Conservation (phyloP, 441 rosid species). For the Populus tomentosa region DNA sequence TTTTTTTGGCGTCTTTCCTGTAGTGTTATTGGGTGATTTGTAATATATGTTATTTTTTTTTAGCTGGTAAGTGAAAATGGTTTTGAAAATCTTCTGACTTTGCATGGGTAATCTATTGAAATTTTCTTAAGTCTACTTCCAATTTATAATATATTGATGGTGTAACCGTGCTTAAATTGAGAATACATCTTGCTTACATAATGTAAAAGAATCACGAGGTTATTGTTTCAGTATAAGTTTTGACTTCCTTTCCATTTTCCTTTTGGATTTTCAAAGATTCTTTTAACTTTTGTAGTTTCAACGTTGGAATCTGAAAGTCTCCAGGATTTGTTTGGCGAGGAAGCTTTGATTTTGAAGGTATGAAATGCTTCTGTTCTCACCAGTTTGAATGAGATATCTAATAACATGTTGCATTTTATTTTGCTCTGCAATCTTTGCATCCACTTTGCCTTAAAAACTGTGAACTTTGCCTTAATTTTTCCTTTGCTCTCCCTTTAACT, state of each 20-base stretch:
- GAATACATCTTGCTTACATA: background rate
- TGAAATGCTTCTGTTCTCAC: background rate
- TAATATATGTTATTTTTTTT: background rate
- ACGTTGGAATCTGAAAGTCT: slow-evolving; percentile 49
- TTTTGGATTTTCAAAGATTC: slow-evolving; percentile 8
- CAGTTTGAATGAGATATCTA: background rate
- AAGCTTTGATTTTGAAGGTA: slow-evolving; percentile 64
- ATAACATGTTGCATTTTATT: background rate
- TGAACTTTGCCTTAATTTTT: background rate
- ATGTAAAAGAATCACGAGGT: background rate
- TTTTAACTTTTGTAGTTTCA: slow-evolving; percentile 44
- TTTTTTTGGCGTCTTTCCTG: background rate
- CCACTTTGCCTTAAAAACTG: background rate
- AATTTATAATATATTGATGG: background rate
- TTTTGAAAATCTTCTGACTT: background rate
- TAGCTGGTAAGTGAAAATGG: background rate
- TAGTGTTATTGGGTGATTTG: background rate
- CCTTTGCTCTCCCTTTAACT: background rate
- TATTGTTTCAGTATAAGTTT: background rate
- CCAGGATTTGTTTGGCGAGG: slow-evolving; percentile 34
- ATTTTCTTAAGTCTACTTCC: background rate
- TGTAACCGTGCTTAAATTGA: background rate
- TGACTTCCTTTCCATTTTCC: background rate
- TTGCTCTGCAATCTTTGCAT: slow-evolving; percentile 11
- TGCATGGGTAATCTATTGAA: background rate